These are phyloP conservation scores for Eimeria maxima DNA, from an alignment of 169 alveolate species.

Conservation along the genomic window DNA sequence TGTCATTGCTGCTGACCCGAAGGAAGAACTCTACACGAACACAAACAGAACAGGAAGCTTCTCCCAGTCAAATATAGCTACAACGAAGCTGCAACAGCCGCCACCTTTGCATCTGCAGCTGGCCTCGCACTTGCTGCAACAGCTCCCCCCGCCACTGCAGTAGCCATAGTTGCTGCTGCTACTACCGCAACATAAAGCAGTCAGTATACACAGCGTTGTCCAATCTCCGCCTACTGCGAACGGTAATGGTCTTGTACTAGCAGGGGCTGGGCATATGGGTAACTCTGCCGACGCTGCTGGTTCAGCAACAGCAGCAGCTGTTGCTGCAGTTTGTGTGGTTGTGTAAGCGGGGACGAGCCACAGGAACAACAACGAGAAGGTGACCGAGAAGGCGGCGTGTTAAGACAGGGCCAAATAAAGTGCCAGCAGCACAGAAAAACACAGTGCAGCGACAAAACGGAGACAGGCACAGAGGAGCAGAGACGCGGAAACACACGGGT, in stretches of 20 bases:
- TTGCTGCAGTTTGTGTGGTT: not conserved
- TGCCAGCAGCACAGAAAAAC: too few species aligned
- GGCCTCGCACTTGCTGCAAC: not conserved
- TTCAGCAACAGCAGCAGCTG: not conserved
- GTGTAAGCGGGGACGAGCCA: not conserved
- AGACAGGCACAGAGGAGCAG: not conserved
- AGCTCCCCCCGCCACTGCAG: not conserved
- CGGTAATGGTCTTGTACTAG: not conserved
- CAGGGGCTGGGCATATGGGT: not conserved
- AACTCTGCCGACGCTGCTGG: not conserved
- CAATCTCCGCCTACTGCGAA: not conserved
- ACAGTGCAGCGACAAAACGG: not conserved
- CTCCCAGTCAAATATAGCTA: not conserved
- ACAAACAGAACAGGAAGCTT: not conserved
- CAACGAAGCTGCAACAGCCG: constrained; percentile 8
- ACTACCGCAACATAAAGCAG: not conserved
- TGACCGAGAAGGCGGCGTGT: not conserved
- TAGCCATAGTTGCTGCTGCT: not conserved
- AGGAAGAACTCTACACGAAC: constrained; percentile 63
- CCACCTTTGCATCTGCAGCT: not conserved
- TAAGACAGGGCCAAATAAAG: not conserved
- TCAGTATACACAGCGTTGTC: not conserved
- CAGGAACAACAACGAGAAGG: not conserved
- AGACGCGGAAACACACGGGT: not conserved
- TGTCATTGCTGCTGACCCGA: constrained; percentile 81